Base-by-base conservation (phyloP, 2,329 filamentous ascomycete genomes). In the Aspergillus versicolor region DNA sequence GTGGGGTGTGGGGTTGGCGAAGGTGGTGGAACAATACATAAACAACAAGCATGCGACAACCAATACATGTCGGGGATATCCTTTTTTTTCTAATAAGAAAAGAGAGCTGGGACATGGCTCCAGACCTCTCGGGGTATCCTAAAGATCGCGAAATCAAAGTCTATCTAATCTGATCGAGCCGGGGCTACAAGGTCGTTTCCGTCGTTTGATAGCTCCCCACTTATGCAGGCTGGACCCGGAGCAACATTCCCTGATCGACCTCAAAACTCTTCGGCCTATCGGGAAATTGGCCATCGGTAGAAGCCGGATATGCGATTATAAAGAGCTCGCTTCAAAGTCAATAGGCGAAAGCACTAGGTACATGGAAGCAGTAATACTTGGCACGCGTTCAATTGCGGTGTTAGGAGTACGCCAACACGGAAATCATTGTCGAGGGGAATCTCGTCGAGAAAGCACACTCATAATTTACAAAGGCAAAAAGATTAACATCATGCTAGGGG, bases 391-490 rank as follows among this genome's bases (percentile, higher is more conserved):
- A 38, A 12, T 37, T 17, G 17, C 21, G 38, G 27, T 8, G 43
- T 34, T 13, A 40, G 21, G 41, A 17, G 19, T 32, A 46, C 27
- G 37, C 17, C 6, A 40, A 32, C 44, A 21, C 15, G 34, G 21
- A 56, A 60, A 63, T 22, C 42, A 40, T 48, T 37, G 42, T 61
- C 57, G 58, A 54, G 58, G 69, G 70, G 68, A 72, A 72, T 71
- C 64, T 61, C 67, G 63, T 63, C 65, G 59, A 61, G 60, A 65
- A 66, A 69, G 63, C 61, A 63, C 63, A 65, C 64, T 65, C 64
- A 67, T 72, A 66, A 70, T 72, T 60, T 72, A 72, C 67, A 73
- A 54, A 30, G 59, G 56, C 54, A 50, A 57, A 24, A 21, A n/a
- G 46, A 50, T 15, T 7, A 21, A 50, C 5, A 27, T n/a, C 41